phyloP scores from a whole-genome alignment of 371 early-diverging fungal species.

The Coemansia sp. region DNA sequence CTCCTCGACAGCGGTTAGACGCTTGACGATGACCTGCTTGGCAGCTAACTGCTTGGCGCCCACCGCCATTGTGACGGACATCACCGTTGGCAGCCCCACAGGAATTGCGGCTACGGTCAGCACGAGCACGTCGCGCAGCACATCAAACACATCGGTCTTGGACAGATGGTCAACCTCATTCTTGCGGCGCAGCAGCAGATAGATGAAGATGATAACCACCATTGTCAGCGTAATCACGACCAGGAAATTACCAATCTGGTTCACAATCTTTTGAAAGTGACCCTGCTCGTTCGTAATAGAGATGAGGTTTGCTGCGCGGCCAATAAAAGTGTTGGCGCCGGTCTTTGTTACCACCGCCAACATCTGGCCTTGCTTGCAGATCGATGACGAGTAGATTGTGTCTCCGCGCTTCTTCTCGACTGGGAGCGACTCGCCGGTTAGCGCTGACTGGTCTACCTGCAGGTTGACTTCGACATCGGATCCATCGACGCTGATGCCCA shows the following conservation, averaged over 20 bases:
- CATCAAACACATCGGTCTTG: conserved; percentile 56
- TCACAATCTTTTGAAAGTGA: conserved; percentile 87
- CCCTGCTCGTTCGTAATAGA: conserved; percentile 79
- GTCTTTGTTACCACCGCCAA: conserved; percentile 82
- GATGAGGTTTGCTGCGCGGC: conserved; percentile 87
- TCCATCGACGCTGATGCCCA: conserved; percentile 82
- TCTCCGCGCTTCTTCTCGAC: conserved; percentile 78
- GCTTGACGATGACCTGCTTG: conserved; percentile 93
- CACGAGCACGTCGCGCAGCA: conserved; percentile 80
- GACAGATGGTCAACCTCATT: conserved; percentile 50
- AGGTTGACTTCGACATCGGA: conserved; percentile 72
- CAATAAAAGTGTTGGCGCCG: conserved; percentile 87
- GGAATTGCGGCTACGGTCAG: conserved; percentile 96
- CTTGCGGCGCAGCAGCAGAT: conserved; percentile 59
- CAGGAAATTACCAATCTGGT: conserved; percentile 89
- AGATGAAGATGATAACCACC: conserved; percentile 78
- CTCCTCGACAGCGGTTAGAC: conserved; percentile 92
- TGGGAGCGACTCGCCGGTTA: conserved; percentile 92
- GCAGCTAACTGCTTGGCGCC: conserved; percentile 90
- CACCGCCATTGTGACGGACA: conserved; percentile 95
- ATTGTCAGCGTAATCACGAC: conserved; percentile 77
- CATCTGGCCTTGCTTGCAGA: conserved; percentile 83
- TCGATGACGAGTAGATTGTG: conserved; percentile 80
- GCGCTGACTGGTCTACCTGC: conserved; percentile 90
- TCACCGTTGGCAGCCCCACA: conserved; percentile 93